phyloP scores from a whole-genome alignment of 805 yeast genomes.

The Candida nemodendra region DNA sequence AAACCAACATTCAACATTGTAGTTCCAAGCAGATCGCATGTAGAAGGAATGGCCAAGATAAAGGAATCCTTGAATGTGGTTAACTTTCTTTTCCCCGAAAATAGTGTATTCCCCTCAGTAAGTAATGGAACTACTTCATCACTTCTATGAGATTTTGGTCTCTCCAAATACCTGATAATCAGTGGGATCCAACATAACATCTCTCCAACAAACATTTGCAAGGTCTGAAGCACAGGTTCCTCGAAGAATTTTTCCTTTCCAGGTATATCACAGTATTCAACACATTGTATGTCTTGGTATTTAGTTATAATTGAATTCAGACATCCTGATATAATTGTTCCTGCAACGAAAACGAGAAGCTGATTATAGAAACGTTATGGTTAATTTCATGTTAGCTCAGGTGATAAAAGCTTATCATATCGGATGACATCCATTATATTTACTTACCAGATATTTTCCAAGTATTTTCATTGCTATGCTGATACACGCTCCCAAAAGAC shows the following conservation, averaged over 20 bases:
- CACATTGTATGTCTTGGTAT: slow-evolving; percentile 74
- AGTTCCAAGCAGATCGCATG: slow-evolving; percentile 71
- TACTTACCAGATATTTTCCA: slow-evolving; percentile 6
- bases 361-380: too few species aligned
- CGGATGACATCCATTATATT: too few species aligned
- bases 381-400: too few species aligned
- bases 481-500: too few species aligned
- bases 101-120: slow-evolving; percentile 3
- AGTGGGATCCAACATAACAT: slow-evolving; percentile 39
- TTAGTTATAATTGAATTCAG: slow-evolving; percentile 73
- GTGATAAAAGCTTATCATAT: too few species aligned
- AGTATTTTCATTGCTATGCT: slow-evolving; percentile 4
- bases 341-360: slow-evolving; percentile 38
- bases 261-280: slow-evolving; percentile 49
- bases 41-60: slow-evolving; percentile 57
- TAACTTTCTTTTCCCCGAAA: slow-evolving; percentile 13
- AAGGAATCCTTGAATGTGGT: slow-evolving; percentile 28
- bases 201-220: slow-evolving; percentile 83
- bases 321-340: slow-evolving; percentile 68
- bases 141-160: slow-evolving; percentile 3
- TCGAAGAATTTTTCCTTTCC: slow-evolving; percentile 55
- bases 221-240: slow-evolving; percentile 76
- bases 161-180: slow-evolving; percentile 5
- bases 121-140: too few species aligned
- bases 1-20: slow-evolving; percentile 76